Base-by-base conservation (phyloP, 257 asterid genomes). In the Cinchona pubescens region DNA sequence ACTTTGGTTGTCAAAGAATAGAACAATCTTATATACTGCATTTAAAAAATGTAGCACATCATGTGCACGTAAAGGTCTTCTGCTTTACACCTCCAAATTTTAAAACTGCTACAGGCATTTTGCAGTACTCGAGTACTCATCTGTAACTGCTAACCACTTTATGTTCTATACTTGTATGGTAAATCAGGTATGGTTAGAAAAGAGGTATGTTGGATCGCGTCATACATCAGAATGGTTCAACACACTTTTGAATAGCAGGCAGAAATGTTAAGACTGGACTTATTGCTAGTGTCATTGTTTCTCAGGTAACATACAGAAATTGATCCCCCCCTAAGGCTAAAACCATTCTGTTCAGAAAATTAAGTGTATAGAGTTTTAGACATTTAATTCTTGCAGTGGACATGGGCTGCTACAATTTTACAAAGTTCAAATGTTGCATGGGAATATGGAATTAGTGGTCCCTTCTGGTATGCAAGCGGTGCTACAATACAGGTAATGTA, bases 391-490 rank as follows among this genome's bases (percentile, higher is more conserved):
- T 32, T 83, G 83, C 81, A 93, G 98, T 93, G 97, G 97, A 93
- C 98, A 59, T 93, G 98, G 97, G 97, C 98, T 69, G 97, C 98
- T 6, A 93, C 98, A 18, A 93, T 93, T 79, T 84, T 93, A 72
- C 98, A 91, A 78, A 93, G 98, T 76, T 93, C 98, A 10, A 93
- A 93, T 19, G 97, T 93, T 6, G 97, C 97, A 7, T 93, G 97
- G 98, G 83, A 90, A 72, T 91, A 91, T 80, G 98, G 98, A 74
- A 83, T 93, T 70, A 93, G 98, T 66, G 97, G 98, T n/a, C 98
- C 98, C 56, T 93, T 93, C 82, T 93, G 98, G 98, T 91, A 93
- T 73, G 98, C 98, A 68, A 93, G 96, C 72, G 97, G 98, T 0
- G 96, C 98, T 79, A 91, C 98, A 45, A 91, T 93, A 69, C 98